Evolutionary conservation across 78 protist genomes (phyloP).

Genomic region (Andalucia godoyi): DNA sequence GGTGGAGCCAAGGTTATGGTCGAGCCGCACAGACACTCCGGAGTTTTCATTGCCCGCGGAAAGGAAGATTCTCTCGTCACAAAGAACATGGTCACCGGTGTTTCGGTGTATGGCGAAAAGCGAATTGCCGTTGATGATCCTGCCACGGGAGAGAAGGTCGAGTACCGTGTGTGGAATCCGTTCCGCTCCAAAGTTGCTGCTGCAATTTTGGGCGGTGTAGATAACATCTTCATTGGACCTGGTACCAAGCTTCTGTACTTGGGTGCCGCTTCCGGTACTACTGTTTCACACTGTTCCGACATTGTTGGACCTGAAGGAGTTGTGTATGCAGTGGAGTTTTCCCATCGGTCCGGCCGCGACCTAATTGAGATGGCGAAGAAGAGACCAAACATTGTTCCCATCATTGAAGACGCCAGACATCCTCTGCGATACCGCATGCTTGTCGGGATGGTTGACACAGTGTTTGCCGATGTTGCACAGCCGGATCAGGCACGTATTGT

Average conservation of each 20-base stretch:
- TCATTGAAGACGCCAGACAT: slow-evolving; percentile 98
- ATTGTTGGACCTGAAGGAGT: slow-evolving; percentile 91
- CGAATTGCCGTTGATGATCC: slow-evolving; percentile 44
- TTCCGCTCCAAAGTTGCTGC: slow-evolving; percentile 99
- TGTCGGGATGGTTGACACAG: slow-evolving; percentile 94
- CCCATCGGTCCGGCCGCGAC: slow-evolving; percentile 97
- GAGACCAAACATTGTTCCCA: slow-evolving; percentile 97
- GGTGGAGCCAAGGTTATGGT: slow-evolving; percentile 83
- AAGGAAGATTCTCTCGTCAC: slow-evolving; percentile 89
- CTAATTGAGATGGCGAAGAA: slow-evolving; percentile 94
- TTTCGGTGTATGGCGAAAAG: slow-evolving; percentile 98
- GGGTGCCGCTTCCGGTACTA: slow-evolving; percentile 99
- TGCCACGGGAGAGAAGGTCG: slow-evolving; percentile 69
- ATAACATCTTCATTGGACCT: slow-evolving; percentile 78
- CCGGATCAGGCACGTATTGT: slow-evolving; percentile 99
- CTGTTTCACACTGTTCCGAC: slow-evolving; percentile 98
- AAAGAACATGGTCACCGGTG: slow-evolving; percentile 87
- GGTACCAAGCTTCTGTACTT: slow-evolving; percentile 97
- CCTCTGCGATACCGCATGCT: slow-evolving; percentile 97
- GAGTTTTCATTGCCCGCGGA: slow-evolving; percentile 83
- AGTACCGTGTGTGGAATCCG: slow-evolving; percentile 99
- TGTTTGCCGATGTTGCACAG: slow-evolving; percentile 99
- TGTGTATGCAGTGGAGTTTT: slow-evolving; percentile 99
- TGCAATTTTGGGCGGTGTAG: slow-evolving; percentile 94
- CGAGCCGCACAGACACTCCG: slow-evolving; percentile 71